phyloP scores from a whole-genome alignment of 2,329 filamentous ascomycete species.

The Epichloe typhina region DNA sequence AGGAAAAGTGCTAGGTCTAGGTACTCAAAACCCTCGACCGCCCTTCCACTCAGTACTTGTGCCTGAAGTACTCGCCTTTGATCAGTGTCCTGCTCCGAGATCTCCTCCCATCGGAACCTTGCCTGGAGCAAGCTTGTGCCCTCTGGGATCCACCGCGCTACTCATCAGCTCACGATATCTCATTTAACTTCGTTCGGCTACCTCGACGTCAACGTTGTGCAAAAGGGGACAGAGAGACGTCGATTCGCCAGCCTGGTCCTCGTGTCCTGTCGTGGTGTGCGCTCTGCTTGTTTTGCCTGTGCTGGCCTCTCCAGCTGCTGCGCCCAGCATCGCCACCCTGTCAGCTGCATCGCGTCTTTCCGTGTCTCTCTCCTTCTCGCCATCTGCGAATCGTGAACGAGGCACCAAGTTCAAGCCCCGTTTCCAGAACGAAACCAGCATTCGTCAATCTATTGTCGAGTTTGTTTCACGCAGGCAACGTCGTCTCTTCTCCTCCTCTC shows the following conservation, averaged over 20 bases:
- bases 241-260: neutral
- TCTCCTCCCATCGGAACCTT: conserved; percentile 8
- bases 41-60: too few species aligned
- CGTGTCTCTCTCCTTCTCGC: too few species aligned
- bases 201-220: conserved; percentile 4
- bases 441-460: neutral
- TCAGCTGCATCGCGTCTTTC: neutral
- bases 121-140: conserved; percentile 7
- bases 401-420: too few species aligned
- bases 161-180: conserved; percentile 1
- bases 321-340: neutral
- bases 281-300: neutral
- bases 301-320: neutral
- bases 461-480: neutral
- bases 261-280: neutral
- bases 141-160: conserved; percentile 5
- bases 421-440: too few species aligned
- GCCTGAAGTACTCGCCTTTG: too few species aligned
- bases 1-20: too few species aligned
- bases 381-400: too few species aligned
- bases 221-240: conserved; percentile 1
- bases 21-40: too few species aligned
- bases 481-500: neutral
- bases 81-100: conserved; percentile 11
- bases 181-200: conserved; percentile 1